Conservation (phyloP, 371 early-diverging fungal species). For the Coemansia sp. region DNA sequence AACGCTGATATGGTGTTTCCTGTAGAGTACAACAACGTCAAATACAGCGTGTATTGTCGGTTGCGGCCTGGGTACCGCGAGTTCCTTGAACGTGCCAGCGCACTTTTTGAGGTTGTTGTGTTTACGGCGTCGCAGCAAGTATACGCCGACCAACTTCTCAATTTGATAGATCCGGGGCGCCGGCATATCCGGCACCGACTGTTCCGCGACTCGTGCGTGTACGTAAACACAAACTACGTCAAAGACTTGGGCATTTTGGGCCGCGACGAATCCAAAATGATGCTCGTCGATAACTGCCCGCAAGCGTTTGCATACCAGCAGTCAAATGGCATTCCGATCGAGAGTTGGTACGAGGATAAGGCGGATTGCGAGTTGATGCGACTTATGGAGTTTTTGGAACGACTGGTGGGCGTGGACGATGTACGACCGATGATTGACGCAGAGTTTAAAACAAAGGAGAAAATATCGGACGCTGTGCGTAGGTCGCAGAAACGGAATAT, state of each 20-base stretch:
- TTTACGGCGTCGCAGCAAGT: slow-evolving; percentile 75
- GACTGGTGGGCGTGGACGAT: slow-evolving; percentile 59
- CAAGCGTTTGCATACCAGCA: slow-evolving; percentile 66
- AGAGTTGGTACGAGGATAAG: slow-evolving; percentile 68
- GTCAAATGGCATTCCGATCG: slow-evolving; percentile 71
- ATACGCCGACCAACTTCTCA: slow-evolving; percentile 67
- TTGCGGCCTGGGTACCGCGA: slow-evolving; percentile 55
- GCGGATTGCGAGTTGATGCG: slow-evolving; percentile 59
- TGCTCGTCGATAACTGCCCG: slow-evolving; percentile 70
- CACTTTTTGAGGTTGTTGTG: slow-evolving; percentile 68
- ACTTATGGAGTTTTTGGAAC: slow-evolving; percentile 60
- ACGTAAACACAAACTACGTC: slow-evolving; percentile 65
- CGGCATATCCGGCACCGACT: slow-evolving; percentile 59
- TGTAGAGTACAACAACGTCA: slow-evolving; percentile 60
- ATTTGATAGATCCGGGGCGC: slow-evolving; percentile 62
- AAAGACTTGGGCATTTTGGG: slow-evolving; percentile 71
- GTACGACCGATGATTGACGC: slow-evolving; percentile 63
- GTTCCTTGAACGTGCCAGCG: slow-evolving; percentile 58
- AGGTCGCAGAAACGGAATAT: slow-evolving; percentile 19
- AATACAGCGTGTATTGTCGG: slow-evolving; percentile 56
- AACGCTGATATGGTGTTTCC: slow-evolving; percentile 60
- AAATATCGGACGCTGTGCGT: slow-evolving; percentile 38
- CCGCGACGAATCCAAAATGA: slow-evolving; percentile 60
- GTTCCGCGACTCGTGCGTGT: slow-evolving; percentile 67
- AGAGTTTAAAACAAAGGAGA: slow-evolving; percentile 51